These are phyloP conservation scores for Cladobotryum protrusum DNA, from an alignment of 2,329 filamentous ascomycete genomes.

Conservation along the genomic window DNA sequence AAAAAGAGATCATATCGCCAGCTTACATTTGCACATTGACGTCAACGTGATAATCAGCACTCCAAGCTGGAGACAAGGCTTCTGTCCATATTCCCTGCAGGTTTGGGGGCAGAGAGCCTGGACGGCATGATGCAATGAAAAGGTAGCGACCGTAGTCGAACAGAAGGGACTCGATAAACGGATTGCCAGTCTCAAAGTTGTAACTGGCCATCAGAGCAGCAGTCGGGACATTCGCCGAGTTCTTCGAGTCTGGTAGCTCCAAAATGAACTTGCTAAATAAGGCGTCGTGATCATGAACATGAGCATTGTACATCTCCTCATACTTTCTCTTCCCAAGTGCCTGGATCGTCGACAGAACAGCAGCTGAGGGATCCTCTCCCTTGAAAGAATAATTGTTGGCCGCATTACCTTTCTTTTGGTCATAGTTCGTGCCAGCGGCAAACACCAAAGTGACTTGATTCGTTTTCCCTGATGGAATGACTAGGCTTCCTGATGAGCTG, in stretches of 20 bases:
- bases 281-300: conserved; percentile 36
- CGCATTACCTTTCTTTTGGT: conserved; percentile 41
- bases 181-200: conserved; percentile 32
- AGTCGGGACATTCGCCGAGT: conserved; percentile 35
- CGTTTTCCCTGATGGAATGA: conserved; percentile 9
- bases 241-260: conserved; percentile 37
- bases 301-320: conserved; percentile 24
- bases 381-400: conserved; percentile 40
- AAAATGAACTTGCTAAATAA: conserved; percentile 36
- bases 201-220: conserved; percentile 11
- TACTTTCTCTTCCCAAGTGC: conserved; percentile 29
- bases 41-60: conserved; percentile 50
- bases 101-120: conserved; percentile 47
- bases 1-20: no score
- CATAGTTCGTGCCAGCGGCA: conserved; percentile 43
- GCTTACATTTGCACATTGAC: conserved; percentile 50
- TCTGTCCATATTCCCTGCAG: conserved; percentile 52
- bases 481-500: conserved; percentile 19
- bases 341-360: conserved; percentile 29
- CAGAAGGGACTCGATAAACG: conserved; percentile 46
- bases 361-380: conserved; percentile 37
- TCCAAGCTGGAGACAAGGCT: conserved; percentile 34
- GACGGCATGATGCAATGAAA: conserved; percentile 47
- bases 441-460: conserved; percentile 31
- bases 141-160: conserved; percentile 50